Conservation (phyloP, 192 early-diverging fungal genomes). For the Coemansia javaensis region DNA sequence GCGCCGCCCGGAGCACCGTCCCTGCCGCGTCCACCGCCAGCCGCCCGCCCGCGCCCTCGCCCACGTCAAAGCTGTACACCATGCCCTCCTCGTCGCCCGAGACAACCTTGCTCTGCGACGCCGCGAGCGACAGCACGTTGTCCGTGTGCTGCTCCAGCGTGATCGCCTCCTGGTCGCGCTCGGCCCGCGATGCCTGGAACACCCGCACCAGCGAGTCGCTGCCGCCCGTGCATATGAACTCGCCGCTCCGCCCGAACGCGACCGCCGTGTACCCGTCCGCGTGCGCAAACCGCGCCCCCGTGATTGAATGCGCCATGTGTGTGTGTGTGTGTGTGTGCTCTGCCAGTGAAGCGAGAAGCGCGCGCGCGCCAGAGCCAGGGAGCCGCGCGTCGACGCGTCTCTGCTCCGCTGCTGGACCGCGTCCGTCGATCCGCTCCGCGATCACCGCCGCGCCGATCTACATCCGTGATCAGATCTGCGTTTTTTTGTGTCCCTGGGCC, state of each 20-base stretch:
- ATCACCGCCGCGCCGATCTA: too few relatives aligned
- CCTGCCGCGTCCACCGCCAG: constrained; percentile 26
- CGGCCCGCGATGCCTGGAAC: constrained; percentile 17
- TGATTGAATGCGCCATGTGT: constrained; percentile 17
- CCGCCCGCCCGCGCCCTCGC: constrained; percentile 1
- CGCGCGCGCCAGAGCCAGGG: too few relatives aligned
- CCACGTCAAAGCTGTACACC: constrained; percentile 31
- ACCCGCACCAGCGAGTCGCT: constrained; percentile 43
- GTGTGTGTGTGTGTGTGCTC: too few relatives aligned
- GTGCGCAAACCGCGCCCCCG: constrained; percentile 34
- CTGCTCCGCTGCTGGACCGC: too few relatives aligned
- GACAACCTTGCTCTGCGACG: constrained; percentile 29
- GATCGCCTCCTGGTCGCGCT: constrained; percentile 41
- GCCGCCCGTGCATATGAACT: constrained; percentile 39
- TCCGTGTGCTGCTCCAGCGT: constrained; percentile 47
- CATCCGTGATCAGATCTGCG: too few relatives aligned
- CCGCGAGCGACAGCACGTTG: constrained; percentile 20
- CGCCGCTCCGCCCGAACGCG: constrained; percentile 21
- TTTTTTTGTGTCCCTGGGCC: too few relatives aligned
- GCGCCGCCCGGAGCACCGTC: constrained; percentile 33
- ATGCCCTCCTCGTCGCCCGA: constrained; percentile 43
- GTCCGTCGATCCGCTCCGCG: too few relatives aligned
- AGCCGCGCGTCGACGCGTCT: too few relatives aligned
- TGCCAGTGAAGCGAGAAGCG: too few relatives aligned
- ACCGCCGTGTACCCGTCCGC: constrained; percentile 45